phyloP scores from a whole-genome alignment of 2,329 filamentous ascomycete genomes.

The Calonectria pseudoturangicola region DNA sequence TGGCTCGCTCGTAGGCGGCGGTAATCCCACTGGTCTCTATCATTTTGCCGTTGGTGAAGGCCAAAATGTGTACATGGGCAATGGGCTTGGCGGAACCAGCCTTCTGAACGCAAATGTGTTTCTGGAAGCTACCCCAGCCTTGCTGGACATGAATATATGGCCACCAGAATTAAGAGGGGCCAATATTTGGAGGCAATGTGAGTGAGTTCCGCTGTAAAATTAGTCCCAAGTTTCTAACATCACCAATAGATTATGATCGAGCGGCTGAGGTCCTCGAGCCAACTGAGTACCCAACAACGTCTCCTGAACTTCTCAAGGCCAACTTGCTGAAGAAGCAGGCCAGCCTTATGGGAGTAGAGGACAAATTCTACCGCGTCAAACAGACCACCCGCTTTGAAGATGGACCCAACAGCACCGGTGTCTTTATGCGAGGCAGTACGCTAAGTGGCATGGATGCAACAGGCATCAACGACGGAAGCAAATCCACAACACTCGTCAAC shows the following conservation, averaged over 20 bases:
- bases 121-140: conserved; percentile 73
- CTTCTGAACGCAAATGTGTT: conserved; percentile 82
- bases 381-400: conserved; percentile 79
- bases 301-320: conserved; percentile 75
- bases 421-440: conserved; percentile 76
- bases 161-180: conserved; percentile 72
- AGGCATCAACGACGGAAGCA: conserved; percentile 80
- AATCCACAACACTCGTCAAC: conserved; percentile 79
- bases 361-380: conserved; percentile 73
- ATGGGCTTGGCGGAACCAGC: conserved; percentile 79
- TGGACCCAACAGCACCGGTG: conserved; percentile 77
- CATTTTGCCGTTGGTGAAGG: conserved; percentile 78
- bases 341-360: conserved; percentile 66
- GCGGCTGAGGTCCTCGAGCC: conserved; percentile 76
- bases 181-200: conserved; percentile 68
- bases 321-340: conserved; percentile 75
- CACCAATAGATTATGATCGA: conserved; percentile 72
- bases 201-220: conserved; percentile 50
- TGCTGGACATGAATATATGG: conserved; percentile 74
- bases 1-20: conserved; percentile 59
- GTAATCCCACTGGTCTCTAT: conserved; percentile 77
- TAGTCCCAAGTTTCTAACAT: neutral
- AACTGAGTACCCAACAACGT: conserved; percentile 73
- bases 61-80: conserved; percentile 77
- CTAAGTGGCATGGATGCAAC: conserved; percentile 78